A percentile compares a stretch with the other conserved stretches of the same genome.
Evolutionary conservation across 2,329 filamentous ascomycete genomes (phyloP).

Genomic region (Reticulascus tulasneorum): DNA sequence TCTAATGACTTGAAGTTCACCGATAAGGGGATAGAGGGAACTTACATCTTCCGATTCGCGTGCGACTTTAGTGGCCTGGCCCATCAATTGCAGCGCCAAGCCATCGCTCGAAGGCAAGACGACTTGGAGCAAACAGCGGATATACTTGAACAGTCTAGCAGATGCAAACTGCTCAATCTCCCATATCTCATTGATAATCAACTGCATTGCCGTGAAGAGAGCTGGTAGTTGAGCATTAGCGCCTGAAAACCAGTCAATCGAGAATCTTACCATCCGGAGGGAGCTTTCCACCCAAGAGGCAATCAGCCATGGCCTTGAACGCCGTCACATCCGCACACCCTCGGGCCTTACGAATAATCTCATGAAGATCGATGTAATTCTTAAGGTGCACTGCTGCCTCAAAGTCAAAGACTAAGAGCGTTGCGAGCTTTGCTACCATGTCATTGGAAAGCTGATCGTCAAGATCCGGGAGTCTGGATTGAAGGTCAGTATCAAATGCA

Average conservation of each 20-base stretch:
- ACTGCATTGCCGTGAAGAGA: constrained; percentile 52
- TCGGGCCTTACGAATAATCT: constrained; percentile 52
- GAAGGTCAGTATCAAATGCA: constrained; percentile 48
- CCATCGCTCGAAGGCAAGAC: constrained; percentile 54
- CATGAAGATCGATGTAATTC: constrained; percentile 61
- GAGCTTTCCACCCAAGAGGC: constrained; percentile 50
- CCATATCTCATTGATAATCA: constrained; percentile 68
- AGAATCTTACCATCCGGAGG: constrained; percentile 43
- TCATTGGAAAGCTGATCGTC: constrained; percentile 45
- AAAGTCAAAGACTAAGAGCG: constrained; percentile 72
- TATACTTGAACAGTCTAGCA: constrained; percentile 66
- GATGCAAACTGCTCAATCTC: constrained; percentile 52
- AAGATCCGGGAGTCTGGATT: constrained; percentile 32
- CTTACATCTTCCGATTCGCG: constrained; percentile 44
- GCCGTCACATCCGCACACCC: constrained; percentile 39
- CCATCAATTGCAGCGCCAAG: constrained; percentile 56
- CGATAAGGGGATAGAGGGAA: neutral
- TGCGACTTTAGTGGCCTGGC: constrained; percentile 57
- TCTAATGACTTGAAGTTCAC: neutral
- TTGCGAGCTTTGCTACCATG: constrained; percentile 57
- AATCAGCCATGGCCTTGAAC: constrained; percentile 64
- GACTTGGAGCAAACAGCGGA: constrained; percentile 71
- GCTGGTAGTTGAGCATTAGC: constrained; percentile 28
- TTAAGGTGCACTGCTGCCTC: constrained; percentile 67
- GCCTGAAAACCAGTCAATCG: neutral